A percentile compares a stretch with the other conserved stretches of the same genome.
These are phyloP conservation scores for Rhodotorula sp. DNA, from an alignment of 1,284 basidiomycete species.

Conservation along the genomic window DNA sequence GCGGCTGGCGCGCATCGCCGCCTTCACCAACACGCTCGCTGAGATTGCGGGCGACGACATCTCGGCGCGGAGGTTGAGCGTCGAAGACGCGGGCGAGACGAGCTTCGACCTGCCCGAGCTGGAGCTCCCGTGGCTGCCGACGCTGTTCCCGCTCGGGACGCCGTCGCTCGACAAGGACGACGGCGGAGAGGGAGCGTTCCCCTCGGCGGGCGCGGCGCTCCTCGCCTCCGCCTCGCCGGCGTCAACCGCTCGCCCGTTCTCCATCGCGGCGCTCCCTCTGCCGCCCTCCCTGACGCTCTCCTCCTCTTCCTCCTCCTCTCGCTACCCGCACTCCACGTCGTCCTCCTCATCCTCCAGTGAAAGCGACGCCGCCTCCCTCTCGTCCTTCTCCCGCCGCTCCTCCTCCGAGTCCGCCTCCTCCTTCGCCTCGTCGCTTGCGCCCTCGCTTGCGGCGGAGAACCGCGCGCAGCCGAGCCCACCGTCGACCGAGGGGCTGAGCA, in stretches of 20 bases:
- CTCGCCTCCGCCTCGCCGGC: neutral
- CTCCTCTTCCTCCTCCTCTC: neutral
- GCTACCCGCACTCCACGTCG: neutral
- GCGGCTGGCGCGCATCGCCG: conserved; percentile 13
- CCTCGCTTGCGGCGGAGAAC: too few species aligned
- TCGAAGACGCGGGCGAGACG: neutral
- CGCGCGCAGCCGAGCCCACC: too few species aligned
- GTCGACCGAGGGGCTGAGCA: too few species aligned
- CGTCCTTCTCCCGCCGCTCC: too few species aligned
- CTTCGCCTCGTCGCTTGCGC: too few species aligned
- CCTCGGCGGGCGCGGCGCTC: too few species aligned
- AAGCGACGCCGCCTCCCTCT: too few species aligned
- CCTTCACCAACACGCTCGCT: neutral
- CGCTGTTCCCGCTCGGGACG: conserved; percentile 7
- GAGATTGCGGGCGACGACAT: neutral
- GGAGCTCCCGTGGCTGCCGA: conserved; percentile 7
- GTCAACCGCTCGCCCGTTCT: too few species aligned
- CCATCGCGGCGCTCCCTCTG: neutral
- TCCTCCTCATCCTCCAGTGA: too few species aligned
- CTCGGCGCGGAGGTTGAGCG: neutral
- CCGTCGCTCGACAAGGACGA: neutral
- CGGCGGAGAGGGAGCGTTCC: too few species aligned
- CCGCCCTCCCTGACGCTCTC: neutral
- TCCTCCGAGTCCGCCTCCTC: too few species aligned
- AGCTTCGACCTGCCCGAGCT: neutral